Base-by-base conservation (phyloP, 257 asterid species). In the Echium plantagineum region DNA sequence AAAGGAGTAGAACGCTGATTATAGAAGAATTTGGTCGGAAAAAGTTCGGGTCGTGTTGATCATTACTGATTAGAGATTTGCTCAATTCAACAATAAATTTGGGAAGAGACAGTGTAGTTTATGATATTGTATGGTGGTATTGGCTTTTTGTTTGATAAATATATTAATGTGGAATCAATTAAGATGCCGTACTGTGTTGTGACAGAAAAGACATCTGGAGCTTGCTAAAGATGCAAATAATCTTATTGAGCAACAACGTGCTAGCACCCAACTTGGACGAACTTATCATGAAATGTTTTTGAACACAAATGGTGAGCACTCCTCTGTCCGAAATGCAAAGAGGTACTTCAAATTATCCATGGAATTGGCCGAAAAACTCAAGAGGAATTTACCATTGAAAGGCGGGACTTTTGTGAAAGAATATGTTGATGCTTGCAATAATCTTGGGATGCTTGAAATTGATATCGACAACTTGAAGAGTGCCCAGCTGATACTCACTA, bases 231-330 rank as follows among this genome's bases (percentile, higher is more conserved):
- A 81, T 67, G 74, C 73, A 55, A 75, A 80, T 57, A 85, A 93
- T 71, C 74, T 93, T 17, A 38, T 78, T 72, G 97, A 93, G 82
- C 94, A 93, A 77, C 97, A 89, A 76, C 80, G 98, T 78, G 97
- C 97, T 19, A 76, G 82, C 70, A 93, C 98, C 32, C 98, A 93
- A 78, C 97, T 93, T 24, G 98, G 98, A 58, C 83, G 98, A 67
- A 84, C 95, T 52, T 93, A 89, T 69, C 90, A 93, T 76, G 97
- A 93, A 75, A 71, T 89, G 65, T 93, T 93, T 74, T 7, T 84
- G 58, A 78, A 67, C 68, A 89, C 94, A 3, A 90, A 88, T 4
- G 84, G 85, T 71, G 97, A 93, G 76, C 95, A 85, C 58, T 48
- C 21, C 21, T 77, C 98, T 6, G 70, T 86, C 55, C 76, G 83